Conservation (phyloP, 352 stramenopile species). For the Pythium brassicae region DNA sequence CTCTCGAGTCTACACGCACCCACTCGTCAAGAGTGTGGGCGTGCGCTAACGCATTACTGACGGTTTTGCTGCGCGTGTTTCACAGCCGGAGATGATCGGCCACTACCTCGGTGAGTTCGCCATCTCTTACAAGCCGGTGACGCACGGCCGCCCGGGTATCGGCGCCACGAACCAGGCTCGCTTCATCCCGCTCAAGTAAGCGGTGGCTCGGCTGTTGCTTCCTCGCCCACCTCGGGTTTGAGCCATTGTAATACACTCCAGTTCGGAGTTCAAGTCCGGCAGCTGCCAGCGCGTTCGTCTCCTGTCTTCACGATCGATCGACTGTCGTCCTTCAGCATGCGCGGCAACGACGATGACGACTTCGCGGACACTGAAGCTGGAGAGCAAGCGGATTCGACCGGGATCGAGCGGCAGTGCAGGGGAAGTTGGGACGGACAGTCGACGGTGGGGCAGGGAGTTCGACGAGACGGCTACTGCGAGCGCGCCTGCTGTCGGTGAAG, state of each 20-base stretch:
- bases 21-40: slow-evolving; percentile 7
- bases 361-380: not conserved
- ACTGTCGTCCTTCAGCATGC: not conserved
- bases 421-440: not conserved
- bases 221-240: slow-evolving; percentile 40
- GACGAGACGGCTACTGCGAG: not conserved
- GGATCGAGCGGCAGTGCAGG: not conserved
- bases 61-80: slow-evolving; percentile 15
- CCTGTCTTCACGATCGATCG: not conserved
- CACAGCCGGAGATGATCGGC: slow-evolving; percentile 98
- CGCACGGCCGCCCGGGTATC: slow-evolving; percentile 98
- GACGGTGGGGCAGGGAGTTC: not conserved
- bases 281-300: not conserved
- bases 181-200: slow-evolving; percentile 99
- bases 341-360: not conserved
- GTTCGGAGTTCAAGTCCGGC: slow-evolving; percentile 12
- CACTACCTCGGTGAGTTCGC: slow-evolving; percentile 99
- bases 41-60: slow-evolving; percentile 16
- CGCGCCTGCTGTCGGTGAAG: slow-evolving; percentile 39
- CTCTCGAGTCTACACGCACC: not conserved
- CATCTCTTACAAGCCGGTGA: slow-evolving; percentile 98
- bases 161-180: slow-evolving; percentile 95
- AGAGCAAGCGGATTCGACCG: no score
- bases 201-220: slow-evolving; percentile 15
- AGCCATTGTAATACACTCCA: slow-evolving; percentile 85